Evolutionary conservation across 2,329 filamentous ascomycete species (phyloP).

Genomic region (Sphaerulina populicola): DNA sequence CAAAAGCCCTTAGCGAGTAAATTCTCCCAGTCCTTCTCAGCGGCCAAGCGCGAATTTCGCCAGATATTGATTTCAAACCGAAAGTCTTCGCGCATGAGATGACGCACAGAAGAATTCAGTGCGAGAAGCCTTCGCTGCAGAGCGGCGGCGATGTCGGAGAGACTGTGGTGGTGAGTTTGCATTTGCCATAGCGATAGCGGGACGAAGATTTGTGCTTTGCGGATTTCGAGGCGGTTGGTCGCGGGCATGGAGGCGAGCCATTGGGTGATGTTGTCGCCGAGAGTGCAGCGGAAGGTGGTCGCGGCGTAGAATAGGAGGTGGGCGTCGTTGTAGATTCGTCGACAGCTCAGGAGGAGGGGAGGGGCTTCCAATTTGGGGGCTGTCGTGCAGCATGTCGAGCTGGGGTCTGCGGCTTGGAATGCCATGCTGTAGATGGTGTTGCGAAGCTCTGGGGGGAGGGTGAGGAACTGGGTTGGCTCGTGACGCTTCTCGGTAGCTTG

Average conservation of each 20-base stretch:
- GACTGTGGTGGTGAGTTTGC: not conserved
- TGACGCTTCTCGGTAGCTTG: not conserved
- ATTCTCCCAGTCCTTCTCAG: not conserved
- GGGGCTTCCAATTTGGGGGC: not conserved
- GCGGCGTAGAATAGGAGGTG: constrained; percentile 6
- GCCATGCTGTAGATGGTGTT: not conserved
- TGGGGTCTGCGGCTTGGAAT: not conserved
- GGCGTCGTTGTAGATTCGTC: constrained; percentile 11
- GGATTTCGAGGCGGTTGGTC: not conserved
- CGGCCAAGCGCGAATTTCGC: not conserved
- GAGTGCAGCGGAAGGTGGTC: constrained; percentile 1
- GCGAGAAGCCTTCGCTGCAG: too few species aligned
- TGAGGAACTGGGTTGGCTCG: not conserved
- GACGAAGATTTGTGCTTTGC: not conserved
- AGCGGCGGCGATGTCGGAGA: not conserved
- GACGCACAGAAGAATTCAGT: too few species aligned
- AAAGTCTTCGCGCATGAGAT: not conserved
- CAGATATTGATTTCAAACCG: not conserved
- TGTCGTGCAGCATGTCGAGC: not conserved
- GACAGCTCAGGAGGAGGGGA: not conserved
- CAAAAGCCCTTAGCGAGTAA: not conserved
- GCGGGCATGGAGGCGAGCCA: not conserved
- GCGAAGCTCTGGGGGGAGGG: not conserved
- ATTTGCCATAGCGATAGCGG: not conserved
- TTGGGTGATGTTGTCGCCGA: not conserved